Evolutionary conservation across 257 asterid genomes (phyloP).

Genomic region (Solanum pennellii): DNA sequence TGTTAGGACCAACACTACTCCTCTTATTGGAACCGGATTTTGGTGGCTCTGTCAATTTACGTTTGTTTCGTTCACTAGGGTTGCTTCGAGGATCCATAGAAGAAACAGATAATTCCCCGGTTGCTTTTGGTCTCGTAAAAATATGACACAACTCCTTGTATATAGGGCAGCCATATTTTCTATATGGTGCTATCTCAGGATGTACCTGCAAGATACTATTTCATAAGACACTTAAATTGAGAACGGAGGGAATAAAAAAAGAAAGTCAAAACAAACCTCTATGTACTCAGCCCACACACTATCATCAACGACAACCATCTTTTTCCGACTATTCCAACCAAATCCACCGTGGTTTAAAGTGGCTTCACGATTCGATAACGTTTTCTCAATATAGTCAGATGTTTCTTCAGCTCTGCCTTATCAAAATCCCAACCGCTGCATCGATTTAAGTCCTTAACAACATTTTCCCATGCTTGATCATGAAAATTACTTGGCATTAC

Average conservation of each 20-base stretch:
- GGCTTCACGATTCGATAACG: background rate
- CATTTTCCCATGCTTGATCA: background rate
- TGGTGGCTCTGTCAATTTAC: background rate
- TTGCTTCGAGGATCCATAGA: background rate
- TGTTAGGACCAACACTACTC: background rate
- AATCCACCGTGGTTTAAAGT: background rate
- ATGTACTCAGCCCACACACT: too few species aligned
- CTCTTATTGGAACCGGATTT: background rate
- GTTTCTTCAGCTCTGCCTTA: background rate
- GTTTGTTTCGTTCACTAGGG: background rate
- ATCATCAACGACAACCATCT: background rate
- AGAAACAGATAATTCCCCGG: background rate
- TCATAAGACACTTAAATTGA: background rate
- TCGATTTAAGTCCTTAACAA: background rate
- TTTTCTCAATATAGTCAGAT: background rate
- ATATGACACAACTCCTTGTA: background rate
- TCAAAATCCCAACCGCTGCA: background rate
- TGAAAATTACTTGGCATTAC: background rate
- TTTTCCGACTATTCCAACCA: background rate
- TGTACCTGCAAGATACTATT: background rate
- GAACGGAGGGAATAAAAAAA: background rate
- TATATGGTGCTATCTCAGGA: background rate
- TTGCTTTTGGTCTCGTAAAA: background rate
- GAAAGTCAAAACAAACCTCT: background rate
- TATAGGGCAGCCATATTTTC: background rate